Evolutionary conservation across 768 basidiomycete genomes (phyloP).

Genomic region (Psilocybe azurescens): DNA sequence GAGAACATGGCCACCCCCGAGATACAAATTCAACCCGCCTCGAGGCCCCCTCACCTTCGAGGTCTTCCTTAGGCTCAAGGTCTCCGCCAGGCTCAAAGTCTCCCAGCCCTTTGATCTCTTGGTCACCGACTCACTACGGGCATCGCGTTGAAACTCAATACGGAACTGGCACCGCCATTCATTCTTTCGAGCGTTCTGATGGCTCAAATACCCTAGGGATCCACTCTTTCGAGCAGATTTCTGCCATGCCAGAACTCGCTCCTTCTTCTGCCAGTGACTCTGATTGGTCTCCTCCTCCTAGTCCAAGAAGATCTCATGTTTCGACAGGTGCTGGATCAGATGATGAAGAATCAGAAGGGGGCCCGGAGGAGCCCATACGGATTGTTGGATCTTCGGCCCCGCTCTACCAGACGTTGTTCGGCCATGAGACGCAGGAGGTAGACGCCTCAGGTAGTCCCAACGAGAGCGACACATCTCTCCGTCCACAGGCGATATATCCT

Average conservation of each 20-base stretch:
- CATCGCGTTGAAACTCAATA: too few relatives aligned
- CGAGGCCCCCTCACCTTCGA: not conserved
- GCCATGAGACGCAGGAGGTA: not conserved
- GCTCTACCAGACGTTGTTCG: not conserved
- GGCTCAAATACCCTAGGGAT: not conserved
- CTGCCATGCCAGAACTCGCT: not conserved
- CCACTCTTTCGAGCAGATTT: not conserved
- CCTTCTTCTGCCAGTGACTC: not conserved
- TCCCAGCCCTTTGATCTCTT: too few relatives aligned
- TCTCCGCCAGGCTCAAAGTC: too few relatives aligned
- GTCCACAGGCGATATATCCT: constrained; percentile 3
- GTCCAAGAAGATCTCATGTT: too few relatives aligned
- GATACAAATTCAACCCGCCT: not conserved
- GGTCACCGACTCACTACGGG: too few relatives aligned
- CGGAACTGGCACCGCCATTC: too few relatives aligned
- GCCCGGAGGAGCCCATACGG: too few relatives aligned
- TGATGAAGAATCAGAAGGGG: too few relatives aligned
- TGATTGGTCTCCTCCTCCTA: not conserved
- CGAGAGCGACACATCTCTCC: not conserved
- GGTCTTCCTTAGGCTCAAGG: too few relatives aligned
- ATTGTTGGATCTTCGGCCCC: too few relatives aligned
- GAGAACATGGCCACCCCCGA: not conserved
- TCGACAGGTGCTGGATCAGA: too few relatives aligned
- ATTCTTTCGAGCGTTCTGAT: too few relatives aligned
- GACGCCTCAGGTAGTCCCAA: not conserved